Evolutionary conservation across 176 grass and related monocot genomes (phyloP), one percentile per base, ranked within the genome.

Genomic region (Paspalum vaginatum): DNA sequence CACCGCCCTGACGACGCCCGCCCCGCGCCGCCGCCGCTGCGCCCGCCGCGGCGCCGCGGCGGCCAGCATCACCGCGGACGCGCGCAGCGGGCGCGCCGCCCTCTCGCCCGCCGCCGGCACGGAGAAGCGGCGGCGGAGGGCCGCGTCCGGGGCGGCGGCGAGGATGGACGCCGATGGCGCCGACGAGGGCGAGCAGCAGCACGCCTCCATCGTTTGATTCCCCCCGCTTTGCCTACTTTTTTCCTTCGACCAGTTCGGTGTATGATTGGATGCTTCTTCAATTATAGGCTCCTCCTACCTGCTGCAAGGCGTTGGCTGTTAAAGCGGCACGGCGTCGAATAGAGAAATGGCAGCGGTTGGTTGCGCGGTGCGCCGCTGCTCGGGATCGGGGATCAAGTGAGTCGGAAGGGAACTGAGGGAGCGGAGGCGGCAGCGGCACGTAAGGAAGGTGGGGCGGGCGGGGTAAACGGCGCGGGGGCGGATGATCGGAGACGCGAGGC

Each of bases 141-240:
- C 55, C 5, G 43, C 47, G 25, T 70, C 82, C 18, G 61, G 61
- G 5, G 2, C 21, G 41, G 81, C 72, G 62, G 46, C 70, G 63
- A 89, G 82, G 46, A 89, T 81, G 71, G 64, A 84, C 32, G 81
- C 70, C 61, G 80, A 60, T 10, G 86, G 80, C 75, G 14, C 61
- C 75, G 86, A 79, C 38, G 87, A 84, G 17, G 87, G 80, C 10
- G 82, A 81, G 82, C 82, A 89, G 87, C 87, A 89, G 82, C 82
- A 89, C 82, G 71, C 77, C 70, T 89, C 87, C 87, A 89, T 89
- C 70, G 46, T 51, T 20, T 43, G 24, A 78, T 26, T 50, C 17
- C 27, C 43, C 12, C n/a, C n/a, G n/a, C n/a, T n/a, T n/a, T 1
- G 6, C 1, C 6, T 43, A 9, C 3, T 4, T 6, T 22, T 10